A percentile compares a stretch with the other conserved stretches of the same genome.
These are phyloP conservation scores for Sarocladiaceae sp. DNA, from an alignment of 2,329 filamentous ascomycete species.

Conservation along the genomic window DNA sequence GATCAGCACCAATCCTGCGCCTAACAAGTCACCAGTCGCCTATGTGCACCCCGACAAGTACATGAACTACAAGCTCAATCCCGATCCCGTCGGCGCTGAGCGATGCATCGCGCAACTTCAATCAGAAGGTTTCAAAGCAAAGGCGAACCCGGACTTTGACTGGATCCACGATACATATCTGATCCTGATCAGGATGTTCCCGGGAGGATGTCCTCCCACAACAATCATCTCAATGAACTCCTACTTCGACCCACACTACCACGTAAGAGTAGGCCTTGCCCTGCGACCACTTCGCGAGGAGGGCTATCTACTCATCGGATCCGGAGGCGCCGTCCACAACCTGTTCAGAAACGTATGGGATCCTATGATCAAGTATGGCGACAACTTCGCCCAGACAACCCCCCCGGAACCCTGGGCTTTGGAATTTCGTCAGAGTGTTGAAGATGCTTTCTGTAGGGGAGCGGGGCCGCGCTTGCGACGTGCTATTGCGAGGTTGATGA, in stretches of 20 bases:
- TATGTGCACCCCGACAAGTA: slow-evolving; percentile 66
- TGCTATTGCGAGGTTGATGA: slow-evolving; percentile 54
- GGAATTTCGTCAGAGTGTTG: slow-evolving; percentile 3
- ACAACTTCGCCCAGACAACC: neutral
- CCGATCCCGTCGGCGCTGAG: slow-evolving; percentile 51
- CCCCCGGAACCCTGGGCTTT: slow-evolving; percentile 27
- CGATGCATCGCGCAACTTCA: slow-evolving; percentile 45
- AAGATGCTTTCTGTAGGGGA: slow-evolving; percentile 1
- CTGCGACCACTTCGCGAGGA: slow-evolving; percentile 51
- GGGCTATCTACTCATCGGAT: slow-evolving; percentile 49
- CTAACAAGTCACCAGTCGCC: slow-evolving; percentile 59
- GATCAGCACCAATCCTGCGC: slow-evolving; percentile 56
- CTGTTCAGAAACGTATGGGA: slow-evolving; percentile 63
- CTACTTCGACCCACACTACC: slow-evolving; percentile 35
- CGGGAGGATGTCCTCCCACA: slow-evolving; percentile 58
- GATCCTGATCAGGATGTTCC: slow-evolving; percentile 67
- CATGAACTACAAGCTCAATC: slow-evolving; percentile 54
- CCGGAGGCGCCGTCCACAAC: slow-evolving; percentile 64
- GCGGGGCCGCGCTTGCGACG: neutral
- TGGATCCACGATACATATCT: slow-evolving; percentile 73
- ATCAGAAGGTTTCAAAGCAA: slow-evolving; percentile 48
- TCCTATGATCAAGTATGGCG: slow-evolving; percentile 47
- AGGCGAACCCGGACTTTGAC: slow-evolving; percentile 52
- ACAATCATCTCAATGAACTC: slow-evolving; percentile 38
- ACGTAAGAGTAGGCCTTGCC: slow-evolving; percentile 50